Evolutionary conservation across 768 basidiomycete genomes (phyloP).

Genomic region (Tephrocybe sp.): DNA sequence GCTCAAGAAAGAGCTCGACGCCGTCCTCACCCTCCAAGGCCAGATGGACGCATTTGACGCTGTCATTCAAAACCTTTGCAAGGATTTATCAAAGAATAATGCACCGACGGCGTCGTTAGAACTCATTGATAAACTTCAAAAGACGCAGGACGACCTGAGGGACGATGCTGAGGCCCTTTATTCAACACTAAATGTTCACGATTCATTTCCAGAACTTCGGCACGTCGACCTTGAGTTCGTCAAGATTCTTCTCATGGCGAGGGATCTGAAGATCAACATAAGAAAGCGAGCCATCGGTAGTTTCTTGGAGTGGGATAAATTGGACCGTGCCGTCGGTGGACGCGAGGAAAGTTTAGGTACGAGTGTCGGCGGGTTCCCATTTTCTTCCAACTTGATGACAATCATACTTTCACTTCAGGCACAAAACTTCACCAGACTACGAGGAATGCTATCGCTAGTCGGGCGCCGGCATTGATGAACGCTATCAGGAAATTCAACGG

Average conservation of each 20-base stretch:
- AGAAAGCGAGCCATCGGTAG: constrained; percentile 28
- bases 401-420: constrained; percentile 15
- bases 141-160: constrained; percentile 19
- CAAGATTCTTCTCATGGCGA: constrained; percentile 28
- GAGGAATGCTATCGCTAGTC: constrained; percentile 26
- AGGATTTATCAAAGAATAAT: background rate
- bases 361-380: too few species aligned
- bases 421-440: constrained; percentile 34
- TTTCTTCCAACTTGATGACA: constrained; percentile 1
- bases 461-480: constrained; percentile 25
- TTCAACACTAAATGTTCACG: constrained; percentile 30
- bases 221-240: constrained; percentile 28
- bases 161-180: constrained; percentile 30
- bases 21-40: background rate
- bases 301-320: constrained; percentile 36
- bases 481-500: constrained; percentile 29
- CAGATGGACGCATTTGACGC: constrained; percentile 14
- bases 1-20: background rate
- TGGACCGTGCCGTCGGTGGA: constrained; percentile 30
- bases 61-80: constrained; percentile 13
- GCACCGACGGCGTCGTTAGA: constrained; percentile 7
- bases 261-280: constrained; percentile 39
- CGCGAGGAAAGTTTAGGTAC: constrained; percentile 18
- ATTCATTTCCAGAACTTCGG: constrained; percentile 30
- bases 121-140: constrained; percentile 19